Evolutionary conservation across 305 asterid species (phyloP), one percentile per base, ranked within the genome.

Genomic region (Fraxinus nigra): DNA sequence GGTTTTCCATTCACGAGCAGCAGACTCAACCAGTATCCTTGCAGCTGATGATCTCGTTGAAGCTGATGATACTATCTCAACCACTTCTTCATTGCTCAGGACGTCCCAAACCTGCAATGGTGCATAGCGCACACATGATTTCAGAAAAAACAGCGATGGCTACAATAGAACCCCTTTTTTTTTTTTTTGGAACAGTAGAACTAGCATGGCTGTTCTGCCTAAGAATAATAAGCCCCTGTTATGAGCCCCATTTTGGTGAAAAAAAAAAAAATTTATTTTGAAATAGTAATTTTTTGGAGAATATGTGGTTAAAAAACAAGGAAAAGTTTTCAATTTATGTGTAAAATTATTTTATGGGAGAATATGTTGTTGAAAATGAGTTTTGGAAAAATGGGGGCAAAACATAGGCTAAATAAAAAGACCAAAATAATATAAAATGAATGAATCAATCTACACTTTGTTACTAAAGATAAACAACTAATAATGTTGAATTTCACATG

Each of bases 81-180:
- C 97, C 61, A 96, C 99, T 85, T 96, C 98, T 81, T 96, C 97
- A 20, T 96, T 96, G 92, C 93, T 92, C 82, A 96, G 84, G 24
- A 96, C 98, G 72, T 96, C 99, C 99, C 99, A 96, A 54, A 96
- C 97, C 99, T 95, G 91, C 77, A 79, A 32, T 51, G 2, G 67
- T 54, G 26, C 67, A 18, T 18, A 7, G 24, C 14, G 14, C 3
- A 9, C 72, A 63, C 34, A 2, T 63, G 33, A 4, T 65, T 65
- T 65, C 73, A 65, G n/a, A 9, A 11, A 20, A 7, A 61, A 20
- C 69, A 20, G 69, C 20, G 24, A 18, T 7, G 26, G 69, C 5
- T 16, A 54, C 8, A 14, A 54, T 14, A 48, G 20, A 48, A 48
- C 59, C 20, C 18, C 2, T 4, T 16, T 3, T 5, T 16, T 5